Base-by-base conservation (phyloP, 2,329 filamentous ascomycete species). In the Neoarthrinium moseri region DNA sequence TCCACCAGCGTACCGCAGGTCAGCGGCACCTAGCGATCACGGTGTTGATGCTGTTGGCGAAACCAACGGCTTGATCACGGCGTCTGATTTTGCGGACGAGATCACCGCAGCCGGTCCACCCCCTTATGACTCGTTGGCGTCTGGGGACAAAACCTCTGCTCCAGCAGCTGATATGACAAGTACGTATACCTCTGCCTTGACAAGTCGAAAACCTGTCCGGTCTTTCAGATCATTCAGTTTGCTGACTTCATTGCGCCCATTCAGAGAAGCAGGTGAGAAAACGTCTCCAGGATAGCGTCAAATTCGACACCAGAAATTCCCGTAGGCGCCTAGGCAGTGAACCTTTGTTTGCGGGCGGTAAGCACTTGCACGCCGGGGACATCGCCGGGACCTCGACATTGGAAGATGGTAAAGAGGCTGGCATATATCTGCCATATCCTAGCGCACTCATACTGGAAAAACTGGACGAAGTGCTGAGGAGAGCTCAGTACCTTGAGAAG, bases 1-100 rank as follows among this genome's bases (percentile, higher is more conserved):
- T 21, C 45, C 45, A 8, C 45, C 45, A 18, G 45, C 45, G 11
- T 47, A 47, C 20, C 29, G 37, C 17, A 46, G 45, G 30, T 23
- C 30, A 18, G 32, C 6, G n/a, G 23, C 20, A n/a, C 26, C 36
- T 5, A 13, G 22, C 20, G 27, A 40, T 2, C 21, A 40, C 5
- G 27, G 13, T 22, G 13, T 6, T 21, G 36, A 5, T 23, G 20
- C 15, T 15, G 29, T 15, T 13, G n/a, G 13, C 11, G 15, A 22
- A 2, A 6, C 10, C 23, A 20, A 29, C 13, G 12, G 33, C 22
- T 10, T 3, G n/a, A 30, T 11, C 7, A 41, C 37, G 21, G 5
- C n/a, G 6, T 27, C 37, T 6, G 37, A 30, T 6, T 3, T 15
- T 20, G 21, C 15, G 7, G 37, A 29, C 17, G 18, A 11, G 27